Evolutionary conservation across 1,139 yeast species (phyloP).

Genomic region (Candida anutae): DNA sequence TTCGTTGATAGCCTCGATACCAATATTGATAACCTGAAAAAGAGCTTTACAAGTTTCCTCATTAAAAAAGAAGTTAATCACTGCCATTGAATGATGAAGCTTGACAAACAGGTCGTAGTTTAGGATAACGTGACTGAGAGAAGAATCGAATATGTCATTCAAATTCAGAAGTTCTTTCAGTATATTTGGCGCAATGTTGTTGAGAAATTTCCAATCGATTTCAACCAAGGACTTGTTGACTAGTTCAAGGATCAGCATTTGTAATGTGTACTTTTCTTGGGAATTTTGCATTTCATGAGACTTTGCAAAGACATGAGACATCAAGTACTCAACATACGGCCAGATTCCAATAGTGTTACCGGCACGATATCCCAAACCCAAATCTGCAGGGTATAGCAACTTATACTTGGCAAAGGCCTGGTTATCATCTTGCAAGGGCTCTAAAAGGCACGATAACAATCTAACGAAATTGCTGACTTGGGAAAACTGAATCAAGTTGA

Average conservation of each 20-base stretch:
- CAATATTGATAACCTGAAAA: slow-evolving; percentile 43
- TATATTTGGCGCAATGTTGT: slow-evolving; percentile 28
- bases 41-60: slow-evolving; percentile 50
- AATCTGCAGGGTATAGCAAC: slow-evolving; percentile 53
- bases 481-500: slow-evolving; percentile 33
- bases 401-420: slow-evolving; percentile 30
- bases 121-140: slow-evolving; percentile 14
- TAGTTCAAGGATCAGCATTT: slow-evolving; percentile 44
- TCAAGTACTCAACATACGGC: slow-evolving; percentile 71
- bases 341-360: slow-evolving; percentile 54
- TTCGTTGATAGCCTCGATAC: slow-evolving; percentile 47
- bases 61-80: slow-evolving; percentile 54
- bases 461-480: slow-evolving; percentile 58
- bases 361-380: slow-evolving; percentile 54
- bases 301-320: slow-evolving; percentile 57
- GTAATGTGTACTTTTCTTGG: slow-evolving; percentile 40
- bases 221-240: slow-evolving; percentile 47
- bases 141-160: slow-evolving; percentile 39
- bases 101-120: slow-evolving; percentile 31
- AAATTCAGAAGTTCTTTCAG: slow-evolving; percentile 15
- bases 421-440: slow-evolving; percentile 14
- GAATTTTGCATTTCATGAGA: slow-evolving; percentile 22
- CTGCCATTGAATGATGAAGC: slow-evolving; percentile 64
- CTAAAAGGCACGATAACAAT: slow-evolving; percentile 34
- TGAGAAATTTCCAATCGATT: slow-evolving; percentile 56